phyloP scores from a whole-genome alignment of 805 yeast species.

The Isabelozyma rhagii region DNA sequence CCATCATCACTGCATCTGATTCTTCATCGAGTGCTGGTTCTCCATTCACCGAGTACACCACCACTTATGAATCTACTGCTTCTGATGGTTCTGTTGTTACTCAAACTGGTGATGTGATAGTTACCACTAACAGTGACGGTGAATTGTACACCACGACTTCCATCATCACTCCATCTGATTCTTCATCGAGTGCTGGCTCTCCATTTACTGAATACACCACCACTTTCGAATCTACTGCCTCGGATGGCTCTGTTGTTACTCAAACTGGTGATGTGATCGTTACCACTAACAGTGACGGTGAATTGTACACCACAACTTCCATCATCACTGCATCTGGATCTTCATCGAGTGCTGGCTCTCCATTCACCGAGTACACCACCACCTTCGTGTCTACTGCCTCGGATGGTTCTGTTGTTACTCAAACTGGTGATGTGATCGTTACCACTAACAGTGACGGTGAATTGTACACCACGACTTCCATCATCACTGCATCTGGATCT shows the following conservation, averaged over 20 bases:
- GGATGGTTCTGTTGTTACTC: slow-evolving; percentile 8
- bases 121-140: slow-evolving; percentile 9
- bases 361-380: slow-evolving; percentile 9
- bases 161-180: background rate
- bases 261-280: background rate
- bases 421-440: slow-evolving; percentile 3
- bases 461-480: slow-evolving; percentile 7
- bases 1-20: background rate
- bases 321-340: background rate
- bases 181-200: background rate
- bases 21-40: background rate
- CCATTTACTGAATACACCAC: background rate
- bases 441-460: slow-evolving; percentile 9
- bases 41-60: slow-evolving; percentile 10
- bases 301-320: background rate
- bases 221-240: background rate
- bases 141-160: slow-evolving; percentile 7
- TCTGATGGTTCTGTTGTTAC: slow-evolving; percentile 10
- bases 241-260: background rate
- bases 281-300: background rate
- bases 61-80: slow-evolving; percentile 8
- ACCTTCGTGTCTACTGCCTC: slow-evolving; percentile 9
- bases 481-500: slow-evolving; percentile 9
- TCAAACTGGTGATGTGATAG: slow-evolving; percentile 14
- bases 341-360: slow-evolving; percentile 1